Percentiles rank a stretch among this genome's conserved stretches.
Evolutionary conservation across 352 stramenopile species (phyloP).

Genomic region (Globisporangium viniferum): DNA sequence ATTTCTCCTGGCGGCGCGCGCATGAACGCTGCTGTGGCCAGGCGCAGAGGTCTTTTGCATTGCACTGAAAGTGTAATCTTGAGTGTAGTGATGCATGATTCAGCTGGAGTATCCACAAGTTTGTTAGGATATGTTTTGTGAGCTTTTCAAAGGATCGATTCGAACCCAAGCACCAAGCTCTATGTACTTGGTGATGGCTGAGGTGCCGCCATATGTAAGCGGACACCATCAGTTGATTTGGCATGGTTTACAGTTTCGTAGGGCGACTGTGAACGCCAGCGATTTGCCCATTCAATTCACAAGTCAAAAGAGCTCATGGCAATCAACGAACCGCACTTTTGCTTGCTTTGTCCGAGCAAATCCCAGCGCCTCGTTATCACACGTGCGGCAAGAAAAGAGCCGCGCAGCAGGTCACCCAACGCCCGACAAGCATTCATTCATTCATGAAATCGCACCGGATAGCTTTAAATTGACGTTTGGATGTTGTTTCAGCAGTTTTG

Average conservation of each 20-base stretch:
- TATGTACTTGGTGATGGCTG: not conserved
- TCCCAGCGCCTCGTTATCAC: not conserved
- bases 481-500: too few species aligned
- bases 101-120: too few species aligned
- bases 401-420: not conserved
- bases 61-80: not conserved
- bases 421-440: not conserved
- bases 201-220: not conserved
- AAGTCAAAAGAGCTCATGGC: too few species aligned
- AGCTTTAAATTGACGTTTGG: not conserved
- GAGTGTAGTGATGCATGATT: not conserved
- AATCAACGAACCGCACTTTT: not conserved
- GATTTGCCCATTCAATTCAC: not conserved
- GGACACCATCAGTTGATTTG: not conserved
- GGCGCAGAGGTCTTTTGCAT: not conserved
- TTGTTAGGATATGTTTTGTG: not conserved
- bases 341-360: not conserved
- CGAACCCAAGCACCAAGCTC: not conserved
- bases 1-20: conserved; percentile 5
- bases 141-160: not conserved
- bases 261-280: not conserved
- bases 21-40: not conserved
- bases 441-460: not conserved
- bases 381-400: not conserved
- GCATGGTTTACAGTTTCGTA: too few species aligned